Evolutionary conservation across 805 yeast genomes (phyloP), one percentile per base, ranked within the genome.

Genomic region (Monosporozyma unispora): DNA sequence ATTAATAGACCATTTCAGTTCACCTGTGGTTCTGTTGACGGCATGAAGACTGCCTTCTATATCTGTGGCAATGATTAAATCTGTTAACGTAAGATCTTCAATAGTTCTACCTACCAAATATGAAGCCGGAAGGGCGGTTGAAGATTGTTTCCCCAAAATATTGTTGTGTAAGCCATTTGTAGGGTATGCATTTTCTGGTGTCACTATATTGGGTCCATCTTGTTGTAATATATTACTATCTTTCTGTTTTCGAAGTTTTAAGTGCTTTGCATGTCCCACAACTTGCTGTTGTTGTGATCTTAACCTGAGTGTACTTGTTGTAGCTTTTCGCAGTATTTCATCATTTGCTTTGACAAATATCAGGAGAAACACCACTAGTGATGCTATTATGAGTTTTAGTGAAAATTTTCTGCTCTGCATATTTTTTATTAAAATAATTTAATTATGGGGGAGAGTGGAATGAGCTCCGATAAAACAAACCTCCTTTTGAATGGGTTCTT

Each of bases 41-140:
- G 93, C 96, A 61, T 88, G 93, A 9, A 90, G 64, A 27, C 85
- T 82, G 1, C 97, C 98, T 59, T 91, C 96, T 1, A 89, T 76
- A 58, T 90, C 95, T 11, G 90, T 79, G 0, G 87, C 80, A 4
- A 89, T 66, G 2, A 90, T 62, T 9, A 84, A 58, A 54, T 82
- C 79, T 0, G 86, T 69, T 6, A 84, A 39, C 2, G 50, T 40
- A 16, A 61, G 48, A 8, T 54, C 51, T 9, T 55, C 56, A 12
- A 62, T 22, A 0, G 58, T 50, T 37, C 51, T 44, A n/a, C 50
- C 33, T 7, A 45, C 45, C 10, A 48, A 18, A 28, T 46, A 41
- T 6, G 56, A 43, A 18, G 31, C 44, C 8, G 48, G 35, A 19
- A 47, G 35, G 6, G 45, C 45, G 8, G 31, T 39, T 3, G 42